These are phyloP conservation scores for Acidomyces sp. DNA, from an alignment of 495 filamentous ascomycete genomes.

Conservation along the genomic window DNA sequence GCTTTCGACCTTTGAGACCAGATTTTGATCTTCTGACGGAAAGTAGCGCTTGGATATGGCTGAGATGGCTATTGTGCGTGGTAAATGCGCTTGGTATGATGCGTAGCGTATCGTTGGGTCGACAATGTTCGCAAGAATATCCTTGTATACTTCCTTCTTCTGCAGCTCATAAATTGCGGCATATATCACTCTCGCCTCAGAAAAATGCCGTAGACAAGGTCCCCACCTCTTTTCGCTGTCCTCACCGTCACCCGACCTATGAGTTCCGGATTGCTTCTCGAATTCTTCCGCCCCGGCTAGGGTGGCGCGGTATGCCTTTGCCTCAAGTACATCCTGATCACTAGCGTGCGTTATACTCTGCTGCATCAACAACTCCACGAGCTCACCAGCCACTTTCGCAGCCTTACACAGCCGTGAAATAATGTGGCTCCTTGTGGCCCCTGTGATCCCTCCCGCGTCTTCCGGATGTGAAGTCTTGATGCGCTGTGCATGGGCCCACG, in stretches of 20 bases:
- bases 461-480: constrained; percentile 76
- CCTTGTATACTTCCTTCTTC: constrained; percentile 65
- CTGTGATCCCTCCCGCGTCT: constrained; percentile 61
- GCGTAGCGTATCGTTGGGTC: constrained; percentile 92
- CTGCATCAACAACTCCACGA: constrained; percentile 53
- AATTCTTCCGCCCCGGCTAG: constrained; percentile 63
- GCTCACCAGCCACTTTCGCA: constrained; percentile 49
- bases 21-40: constrained; percentile 43
- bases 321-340: constrained; percentile 66
- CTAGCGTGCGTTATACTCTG: constrained; percentile 46
- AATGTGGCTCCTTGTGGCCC: constrained; percentile 70
- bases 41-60: constrained; percentile 66
- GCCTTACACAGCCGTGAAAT: constrained; percentile 77
- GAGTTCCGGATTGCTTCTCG: constrained; percentile 51
- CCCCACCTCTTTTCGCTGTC: constrained; percentile 48
- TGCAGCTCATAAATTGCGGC: constrained; percentile 51
- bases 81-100: constrained; percentile 77
- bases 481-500: constrained; percentile 93
- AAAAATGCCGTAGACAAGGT: constrained; percentile 57
- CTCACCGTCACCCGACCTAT: constrained; percentile 16
- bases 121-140: constrained; percentile 69
- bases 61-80: constrained; percentile 66
- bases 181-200: constrained; percentile 72
- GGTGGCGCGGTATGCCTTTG: constrained; percentile 65
- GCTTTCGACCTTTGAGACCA: constrained; percentile 54